Evolutionary conservation across 306 rosid genomes (phyloP).

Genomic region (Argentina anserina): DNA sequence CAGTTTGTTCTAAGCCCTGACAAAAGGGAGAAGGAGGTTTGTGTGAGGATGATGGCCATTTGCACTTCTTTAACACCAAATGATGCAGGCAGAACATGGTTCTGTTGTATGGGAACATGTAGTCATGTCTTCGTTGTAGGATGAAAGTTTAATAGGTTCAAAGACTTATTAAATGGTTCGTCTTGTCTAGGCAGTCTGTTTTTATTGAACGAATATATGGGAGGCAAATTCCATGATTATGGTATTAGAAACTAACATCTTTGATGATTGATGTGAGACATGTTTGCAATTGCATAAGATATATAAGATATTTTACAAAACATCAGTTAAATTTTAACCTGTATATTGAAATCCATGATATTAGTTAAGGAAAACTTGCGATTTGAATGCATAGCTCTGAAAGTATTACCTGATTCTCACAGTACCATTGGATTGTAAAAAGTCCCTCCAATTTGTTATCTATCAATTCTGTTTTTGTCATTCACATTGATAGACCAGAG

Average conservation of each 20-base stretch:
- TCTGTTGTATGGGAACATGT: neutral
- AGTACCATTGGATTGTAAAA: neutral
- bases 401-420: neutral
- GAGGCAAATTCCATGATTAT: neutral
- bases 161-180: neutral
- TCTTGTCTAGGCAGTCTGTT: too few species aligned
- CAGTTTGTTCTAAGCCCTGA: neutral
- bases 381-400: neutral
- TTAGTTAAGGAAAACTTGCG: neutral
- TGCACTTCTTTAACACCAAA: neutral
- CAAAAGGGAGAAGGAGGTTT: neutral
- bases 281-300: neutral
- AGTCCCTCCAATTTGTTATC: neutral
- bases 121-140: neutral
- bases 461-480: neutral
- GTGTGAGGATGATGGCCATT: neutral
- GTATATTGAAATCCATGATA: too few species aligned
- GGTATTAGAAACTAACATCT: neutral
- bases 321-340: neutral
- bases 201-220: neutral
- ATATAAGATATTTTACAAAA: neutral
- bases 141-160: neutral
- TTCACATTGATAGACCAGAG: neutral
- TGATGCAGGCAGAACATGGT: neutral
- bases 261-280: neutral